phyloP scores from a whole-genome alignment of 352 stramenopile genomes.

The Phytophthora citrophthora region DNA sequence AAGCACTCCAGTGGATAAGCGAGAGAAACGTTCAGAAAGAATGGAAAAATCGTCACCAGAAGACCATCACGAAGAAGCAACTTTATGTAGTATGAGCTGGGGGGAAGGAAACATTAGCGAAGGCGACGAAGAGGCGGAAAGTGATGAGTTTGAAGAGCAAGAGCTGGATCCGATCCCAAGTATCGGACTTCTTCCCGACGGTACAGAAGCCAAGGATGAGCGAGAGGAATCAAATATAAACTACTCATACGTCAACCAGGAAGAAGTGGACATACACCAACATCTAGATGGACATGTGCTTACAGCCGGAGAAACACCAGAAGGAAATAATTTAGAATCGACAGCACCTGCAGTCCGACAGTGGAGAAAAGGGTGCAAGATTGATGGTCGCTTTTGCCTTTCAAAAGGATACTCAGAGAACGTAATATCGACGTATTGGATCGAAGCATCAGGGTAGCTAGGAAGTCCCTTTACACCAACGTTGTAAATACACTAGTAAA shows the following conservation, averaged over 20 bases:
- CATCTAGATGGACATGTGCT: neutral
- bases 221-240: constrained; percentile 8
- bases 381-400: constrained; percentile 24
- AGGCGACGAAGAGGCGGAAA: constrained; percentile 11
- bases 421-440: neutral
- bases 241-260: constrained; percentile 23
- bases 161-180: neutral
- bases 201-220: constrained; percentile 17
- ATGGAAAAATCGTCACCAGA: constrained; percentile 2
- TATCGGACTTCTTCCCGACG: neutral
- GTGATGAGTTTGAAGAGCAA: constrained; percentile 10
- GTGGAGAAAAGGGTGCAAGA: constrained; percentile 31
- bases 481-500: too few species aligned
- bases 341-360: neutral
- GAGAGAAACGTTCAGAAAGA: constrained; percentile 4
- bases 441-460: constrained; percentile 11
- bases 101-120: constrained; percentile 23
- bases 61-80: constrained; percentile 3
- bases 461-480: neutral
- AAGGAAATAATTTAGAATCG: neutral
- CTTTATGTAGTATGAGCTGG: constrained; percentile 19
- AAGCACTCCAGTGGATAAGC: neutral
- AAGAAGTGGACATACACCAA: constrained; percentile 10
- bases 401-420: constrained; percentile 5
- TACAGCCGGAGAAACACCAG: constrained; percentile 4